Evolutionary conservation across 2,329 filamentous ascomycete species (phyloP), one percentile per base, ranked within the genome.

Genomic region (Aschersonia sp.): DNA sequence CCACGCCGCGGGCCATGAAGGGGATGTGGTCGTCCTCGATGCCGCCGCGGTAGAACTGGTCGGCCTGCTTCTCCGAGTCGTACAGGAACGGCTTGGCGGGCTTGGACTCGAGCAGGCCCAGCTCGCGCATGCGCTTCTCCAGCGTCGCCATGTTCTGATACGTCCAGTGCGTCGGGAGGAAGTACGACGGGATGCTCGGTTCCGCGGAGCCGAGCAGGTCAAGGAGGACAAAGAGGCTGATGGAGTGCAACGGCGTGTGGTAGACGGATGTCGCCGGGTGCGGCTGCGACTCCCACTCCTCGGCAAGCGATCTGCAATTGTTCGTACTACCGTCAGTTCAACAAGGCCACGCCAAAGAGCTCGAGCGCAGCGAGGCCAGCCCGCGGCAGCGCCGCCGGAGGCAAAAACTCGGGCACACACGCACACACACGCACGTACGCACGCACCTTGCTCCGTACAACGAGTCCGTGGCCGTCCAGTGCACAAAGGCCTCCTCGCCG

Each of bases 21-120:
- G 92, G 92, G 5, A 96, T 63, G 61, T 98, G 92, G 58, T 98
- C 92, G 60, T 98, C 92, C 52, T 81, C 73, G 8, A 95, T 78
- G 50, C 64, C 79, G 43, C 61, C 71, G 47, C 59, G 61, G 57
- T 43, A 14, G 29, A 85, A 74, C 35, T 67, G 62, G 45, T 69
- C 58, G 1, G 62, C 52, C 30, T 59, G 61, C 62, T 81, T 86
- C 22, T 71, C 67, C 1, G 67, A 60, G 42, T 94, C 83, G 6
- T 73, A 67, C 5, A 96, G 68, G 60, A 94, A 95, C 0, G 64
- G 60, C 1, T 44, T 42, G 2, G 32, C 47, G 0, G 75, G 59
- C 50, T 66, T 62, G 37, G 83, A 81, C 59, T 85, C 81, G 51
- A 90, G 76, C 35, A 83, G 65, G 1, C 70, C 69, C 1, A 89